phyloP scores from a whole-genome alignment of 257 asterid species.

The Hygrophila difformis region DNA sequence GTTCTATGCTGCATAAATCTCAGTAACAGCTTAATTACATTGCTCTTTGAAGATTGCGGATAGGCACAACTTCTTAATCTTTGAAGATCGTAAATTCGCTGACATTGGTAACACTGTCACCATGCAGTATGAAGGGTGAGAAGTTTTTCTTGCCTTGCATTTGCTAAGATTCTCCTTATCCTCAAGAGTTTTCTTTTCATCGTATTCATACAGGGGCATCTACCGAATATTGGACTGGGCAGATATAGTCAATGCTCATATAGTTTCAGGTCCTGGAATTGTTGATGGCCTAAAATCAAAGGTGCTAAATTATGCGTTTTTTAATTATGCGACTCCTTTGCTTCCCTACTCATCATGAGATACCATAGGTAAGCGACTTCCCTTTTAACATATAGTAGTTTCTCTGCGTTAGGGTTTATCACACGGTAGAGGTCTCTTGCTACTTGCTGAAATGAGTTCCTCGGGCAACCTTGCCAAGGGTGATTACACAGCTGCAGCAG shows the following conservation, averaged over 20 bases:
- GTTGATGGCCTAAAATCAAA: slow-evolving; percentile 90
- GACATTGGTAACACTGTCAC: slow-evolving; percentile 98
- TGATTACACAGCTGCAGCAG: slow-evolving; percentile 89
- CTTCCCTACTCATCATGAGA: background rate
- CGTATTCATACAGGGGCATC: slow-evolving; percentile 67
- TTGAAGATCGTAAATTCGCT: slow-evolving; percentile 95
- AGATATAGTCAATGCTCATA: slow-evolving; percentile 91
- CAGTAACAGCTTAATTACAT: slow-evolving; percentile 17
- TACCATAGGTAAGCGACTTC: background rate
- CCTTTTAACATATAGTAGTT: slow-evolving; percentile 13
- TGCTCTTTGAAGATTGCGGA: slow-evolving; percentile 67
- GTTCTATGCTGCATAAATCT: slow-evolving; percentile 11
- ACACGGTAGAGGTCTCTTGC: slow-evolving; percentile 73
- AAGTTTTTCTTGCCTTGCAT: slow-evolving; percentile 11
- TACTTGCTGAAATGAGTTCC: slow-evolving; percentile 99
- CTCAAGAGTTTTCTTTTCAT: slow-evolving; percentile 16
- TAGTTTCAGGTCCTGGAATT: slow-evolving; percentile 94
- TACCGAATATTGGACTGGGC: slow-evolving; percentile 91
- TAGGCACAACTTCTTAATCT: slow-evolving; percentile 76
- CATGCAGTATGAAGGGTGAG: slow-evolving; percentile 96
- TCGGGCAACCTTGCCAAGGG: slow-evolving; percentile 90
- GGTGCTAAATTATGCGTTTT: too few relatives aligned
- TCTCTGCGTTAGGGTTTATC: slow-evolving; percentile 56
- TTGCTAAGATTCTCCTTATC: slow-evolving; percentile 3
- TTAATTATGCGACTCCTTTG: slow-evolving; percentile 8